Conservation (phyloP, 345 rosid species). For the Sisymbrium altissimum region DNA sequence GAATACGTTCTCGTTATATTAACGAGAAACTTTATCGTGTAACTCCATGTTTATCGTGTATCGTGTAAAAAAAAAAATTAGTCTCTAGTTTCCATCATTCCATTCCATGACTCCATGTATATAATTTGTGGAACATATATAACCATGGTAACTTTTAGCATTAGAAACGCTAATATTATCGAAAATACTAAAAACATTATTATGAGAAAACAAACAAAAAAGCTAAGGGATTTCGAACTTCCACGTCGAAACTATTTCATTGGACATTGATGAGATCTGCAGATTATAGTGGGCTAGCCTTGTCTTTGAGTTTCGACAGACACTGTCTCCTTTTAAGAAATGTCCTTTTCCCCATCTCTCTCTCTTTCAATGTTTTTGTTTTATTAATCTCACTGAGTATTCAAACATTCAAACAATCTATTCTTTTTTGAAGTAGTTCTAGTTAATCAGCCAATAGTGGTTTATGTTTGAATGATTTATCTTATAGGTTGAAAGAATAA, state of each 20-base stretch:
- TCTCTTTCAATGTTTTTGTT: background rate
- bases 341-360: background rate
- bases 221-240: background rate
- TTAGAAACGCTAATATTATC: background rate
- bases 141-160: background rate
- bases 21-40: background rate
- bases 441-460: background rate
- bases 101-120: background rate
- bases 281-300: conserved; percentile 19
- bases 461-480: background rate
- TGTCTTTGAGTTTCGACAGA: conserved; percentile 33
- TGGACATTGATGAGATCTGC: conserved; percentile 21
- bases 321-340: conserved; percentile 19
- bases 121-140: background rate
- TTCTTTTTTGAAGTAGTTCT: background rate
- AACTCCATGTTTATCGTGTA: too few species aligned
- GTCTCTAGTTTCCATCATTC: background rate
- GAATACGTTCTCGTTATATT: background rate
- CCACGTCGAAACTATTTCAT: conserved; percentile 29
- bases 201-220: conserved; percentile 2
- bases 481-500: background rate
- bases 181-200: background rate
- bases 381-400: background rate
- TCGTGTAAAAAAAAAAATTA: too few species aligned
- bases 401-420: background rate